These are phyloP conservation scores for Paragyromitra xinjiangensis DNA, from an alignment of 495 filamentous ascomycete genomes.

Conservation along the genomic window DNA sequence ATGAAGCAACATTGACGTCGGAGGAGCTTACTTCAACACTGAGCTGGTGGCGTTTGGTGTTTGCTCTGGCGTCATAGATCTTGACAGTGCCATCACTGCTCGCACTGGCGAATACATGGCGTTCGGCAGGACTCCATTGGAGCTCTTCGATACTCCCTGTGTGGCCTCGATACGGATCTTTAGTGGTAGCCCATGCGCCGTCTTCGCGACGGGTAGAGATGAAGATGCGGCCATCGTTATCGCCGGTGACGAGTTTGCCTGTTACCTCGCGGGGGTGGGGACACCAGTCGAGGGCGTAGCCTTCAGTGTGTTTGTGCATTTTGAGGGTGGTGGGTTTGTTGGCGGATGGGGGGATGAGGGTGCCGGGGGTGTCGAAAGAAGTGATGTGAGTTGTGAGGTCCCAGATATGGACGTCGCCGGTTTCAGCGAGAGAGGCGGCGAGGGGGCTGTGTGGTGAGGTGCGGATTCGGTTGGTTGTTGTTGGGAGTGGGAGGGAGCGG, in stretches of 20 bases:
- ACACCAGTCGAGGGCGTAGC: slow-evolving; percentile 96
- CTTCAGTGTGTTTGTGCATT: slow-evolving; percentile 85
- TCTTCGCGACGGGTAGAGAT: slow-evolving; percentile 83
- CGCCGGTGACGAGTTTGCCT: slow-evolving; percentile 90
- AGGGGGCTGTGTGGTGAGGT: slow-evolving; percentile 73
- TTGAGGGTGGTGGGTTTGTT: slow-evolving; percentile 87
- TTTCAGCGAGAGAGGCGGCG: slow-evolving; percentile 91
- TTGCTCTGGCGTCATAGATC: slow-evolving; percentile 92
- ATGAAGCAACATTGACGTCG: slow-evolving; percentile 96
- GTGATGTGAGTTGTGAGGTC: slow-evolving; percentile 86
- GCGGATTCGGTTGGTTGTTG: slow-evolving; percentile 92
- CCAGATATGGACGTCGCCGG: slow-evolving; percentile 86
- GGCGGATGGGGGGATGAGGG: slow-evolving; percentile 76
- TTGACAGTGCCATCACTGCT: slow-evolving; percentile 93
- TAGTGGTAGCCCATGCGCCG: slow-evolving; percentile 85
- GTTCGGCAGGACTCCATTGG: slow-evolving; percentile 93
- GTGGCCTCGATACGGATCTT: slow-evolving; percentile 81
- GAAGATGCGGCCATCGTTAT: slow-evolving; percentile 89
- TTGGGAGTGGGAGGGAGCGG: slow-evolving; percentile 81
- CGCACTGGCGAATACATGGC: slow-evolving; percentile 89
- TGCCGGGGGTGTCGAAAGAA: slow-evolving; percentile 88
- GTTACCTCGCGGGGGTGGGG: slow-evolving; percentile 72
- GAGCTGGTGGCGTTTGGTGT: slow-evolving; percentile 82
- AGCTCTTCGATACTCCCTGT: slow-evolving; percentile 88
- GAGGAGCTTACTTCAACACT: slow-evolving; percentile 82